Evolutionary conservation across 345 rosid species (phyloP).

Genomic region (Gossypium mustelinum): DNA sequence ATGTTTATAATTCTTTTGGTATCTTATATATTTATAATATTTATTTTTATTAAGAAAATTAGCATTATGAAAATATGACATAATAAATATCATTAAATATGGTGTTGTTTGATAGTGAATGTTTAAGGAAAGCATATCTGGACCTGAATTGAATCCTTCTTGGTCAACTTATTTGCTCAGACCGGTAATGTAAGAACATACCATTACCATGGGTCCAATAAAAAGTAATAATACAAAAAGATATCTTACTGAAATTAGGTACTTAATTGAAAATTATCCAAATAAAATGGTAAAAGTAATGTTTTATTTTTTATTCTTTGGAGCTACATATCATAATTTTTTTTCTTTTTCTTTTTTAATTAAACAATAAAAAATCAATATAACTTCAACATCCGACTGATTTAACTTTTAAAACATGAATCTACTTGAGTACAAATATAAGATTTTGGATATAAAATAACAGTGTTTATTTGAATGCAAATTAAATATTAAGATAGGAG

Average conservation of each 20-base stretch:
- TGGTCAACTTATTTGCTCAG: not conserved
- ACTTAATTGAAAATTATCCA: not conserved
- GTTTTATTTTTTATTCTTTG: too few species aligned
- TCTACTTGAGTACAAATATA: too few species aligned
- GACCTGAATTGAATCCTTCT: not conserved
- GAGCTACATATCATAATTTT: too few species aligned
- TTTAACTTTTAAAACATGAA: too few species aligned
- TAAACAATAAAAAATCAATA: too few species aligned
- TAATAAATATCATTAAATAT: not conserved
- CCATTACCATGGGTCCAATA: not conserved
- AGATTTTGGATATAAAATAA: too few species aligned
- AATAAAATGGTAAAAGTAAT: not conserved
- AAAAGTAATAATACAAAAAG: not conserved
- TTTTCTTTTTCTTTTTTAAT: too few species aligned
- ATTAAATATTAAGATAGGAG: too few species aligned
- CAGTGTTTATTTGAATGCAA: too few species aligned
- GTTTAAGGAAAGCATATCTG: slow-evolving; percentile 4
- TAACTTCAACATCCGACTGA: too few species aligned
- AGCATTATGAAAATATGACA: not conserved
- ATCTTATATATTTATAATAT: not conserved
- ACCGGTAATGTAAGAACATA: not conserved
- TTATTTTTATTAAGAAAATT: not conserved
- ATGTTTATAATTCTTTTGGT: not conserved
- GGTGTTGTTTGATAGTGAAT: not conserved
- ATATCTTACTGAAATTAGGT: not conserved